Conservation (phyloP, 192 early-diverging fungal genomes). For the Paraglomus brasilianum region DNA sequence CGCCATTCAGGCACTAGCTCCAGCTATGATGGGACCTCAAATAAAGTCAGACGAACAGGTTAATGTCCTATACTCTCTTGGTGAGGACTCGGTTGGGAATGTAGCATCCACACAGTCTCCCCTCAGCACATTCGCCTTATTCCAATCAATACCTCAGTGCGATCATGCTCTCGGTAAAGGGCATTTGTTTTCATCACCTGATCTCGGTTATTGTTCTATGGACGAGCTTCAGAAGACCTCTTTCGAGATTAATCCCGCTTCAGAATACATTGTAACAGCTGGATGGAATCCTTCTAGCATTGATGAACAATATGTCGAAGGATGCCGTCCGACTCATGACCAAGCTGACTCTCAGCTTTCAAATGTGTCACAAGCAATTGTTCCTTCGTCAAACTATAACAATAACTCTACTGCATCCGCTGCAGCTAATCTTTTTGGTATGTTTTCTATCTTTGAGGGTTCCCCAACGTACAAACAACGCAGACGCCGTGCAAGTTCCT, state of each 20-base stretch:
- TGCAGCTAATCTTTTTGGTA: slow-evolving; percentile 48
- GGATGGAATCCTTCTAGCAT: slow-evolving; percentile 9
- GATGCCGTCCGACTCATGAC: slow-evolving; percentile 39
- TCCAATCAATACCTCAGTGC: slow-evolving; percentile 21
- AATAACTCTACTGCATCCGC: slow-evolving; percentile 33
- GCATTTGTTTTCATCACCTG: slow-evolving; percentile 29
- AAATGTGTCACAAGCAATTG: slow-evolving; percentile 20
- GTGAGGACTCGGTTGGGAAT: slow-evolving; percentile 20
- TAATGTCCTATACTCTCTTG: slow-evolving; percentile 21
- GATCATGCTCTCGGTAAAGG: slow-evolving; percentile 12
- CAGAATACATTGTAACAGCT: slow-evolving; percentile 13
- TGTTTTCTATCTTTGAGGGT: slow-evolving; percentile 65
- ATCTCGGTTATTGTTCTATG: slow-evolving; percentile 29
- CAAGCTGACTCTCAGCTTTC: slow-evolving; percentile 44
- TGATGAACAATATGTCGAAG: slow-evolving; percentile 17
- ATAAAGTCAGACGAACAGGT: slow-evolving; percentile 25
- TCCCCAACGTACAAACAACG: slow-evolving; percentile 75
- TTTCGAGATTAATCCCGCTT: background rate
- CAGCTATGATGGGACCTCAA: slow-evolving; percentile 22
- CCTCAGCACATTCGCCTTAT: slow-evolving; percentile 23
- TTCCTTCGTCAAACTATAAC: slow-evolving; percentile 12
- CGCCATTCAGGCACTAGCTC: slow-evolving; percentile 13
- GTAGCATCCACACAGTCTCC: slow-evolving; percentile 5
- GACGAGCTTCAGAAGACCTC: slow-evolving; percentile 22
- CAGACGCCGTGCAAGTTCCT: slow-evolving; percentile 54